Base-by-base conservation (phyloP, 75 land plant genomes). In the Azolla pinnata region DNA sequence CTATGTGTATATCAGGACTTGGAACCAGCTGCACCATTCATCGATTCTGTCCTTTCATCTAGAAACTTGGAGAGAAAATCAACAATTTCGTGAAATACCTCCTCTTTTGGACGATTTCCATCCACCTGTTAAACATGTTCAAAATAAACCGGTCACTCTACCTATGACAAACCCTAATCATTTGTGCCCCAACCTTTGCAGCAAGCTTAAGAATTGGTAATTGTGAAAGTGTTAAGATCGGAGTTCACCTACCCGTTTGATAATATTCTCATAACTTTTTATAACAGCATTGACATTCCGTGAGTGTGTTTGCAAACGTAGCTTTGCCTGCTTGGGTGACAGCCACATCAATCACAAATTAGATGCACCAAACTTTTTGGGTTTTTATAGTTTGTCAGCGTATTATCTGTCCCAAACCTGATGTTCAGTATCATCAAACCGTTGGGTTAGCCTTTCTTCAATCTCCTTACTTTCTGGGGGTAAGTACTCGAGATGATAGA, bases 361-460 rank as follows among this genome's bases (percentile, higher is more conserved):
- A 35, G 40, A 35, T 35, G 40, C 5, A 5, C 12, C 40, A 35
- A 12, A 35, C 5, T 35, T 5, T 5, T 35, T 12, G 12, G 12
- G 40, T 35, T 5, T 12, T 35, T 12, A 35, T 5, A n/a, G 40
- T 12, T 5, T 35, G 40, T 35, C 40, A 35, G n/a, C n/a, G n/a
- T n/a, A n/a, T n/a, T n/a, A n/a, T n/a, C n/a, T n/a, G n/a, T n/a
- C n/a, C n/a, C 59, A 46, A 63, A 70, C 97, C 83, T 88, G 90
- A 34, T 88, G 86, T 66, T 92, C 97, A 5, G 97, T 92, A 61
- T 92, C 97, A 71, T 92, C 97, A 68, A 82, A 81, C 16, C 97
- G 95, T 33, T 92, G 96, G n/a, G 85, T 81, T 26, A 92, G 84
- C 68, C 97, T 85, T 0, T 72, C 77, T 58, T 95, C 90, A 55